phyloP scores from a whole-genome alignment of 495 filamentous ascomycete species.

The Neurospora sp. region DNA sequence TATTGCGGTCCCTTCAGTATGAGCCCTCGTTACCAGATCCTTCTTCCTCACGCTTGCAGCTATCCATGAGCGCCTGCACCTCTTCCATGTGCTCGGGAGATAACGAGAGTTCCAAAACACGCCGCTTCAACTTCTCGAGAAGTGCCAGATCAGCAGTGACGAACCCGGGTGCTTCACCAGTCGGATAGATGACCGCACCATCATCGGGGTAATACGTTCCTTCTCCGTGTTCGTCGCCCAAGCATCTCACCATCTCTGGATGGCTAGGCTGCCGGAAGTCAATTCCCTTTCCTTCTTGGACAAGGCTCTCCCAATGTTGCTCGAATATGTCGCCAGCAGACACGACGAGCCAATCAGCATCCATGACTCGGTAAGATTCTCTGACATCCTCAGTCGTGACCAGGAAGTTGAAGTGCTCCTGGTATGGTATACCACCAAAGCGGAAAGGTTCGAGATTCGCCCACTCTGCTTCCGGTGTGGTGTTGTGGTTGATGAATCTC shows the following conservation, averaged over 20 bases:
- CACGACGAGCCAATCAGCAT: neutral
- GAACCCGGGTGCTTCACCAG: neutral
- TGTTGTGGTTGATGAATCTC: neutral
- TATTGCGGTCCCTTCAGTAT: neutral
- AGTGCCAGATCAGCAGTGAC: neutral
- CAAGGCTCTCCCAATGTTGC: neutral
- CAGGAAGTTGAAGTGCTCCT: neutral
- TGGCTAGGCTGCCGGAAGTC: neutral
- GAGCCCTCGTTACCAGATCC: neutral
- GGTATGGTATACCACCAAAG: neutral
- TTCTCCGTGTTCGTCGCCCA: neutral
- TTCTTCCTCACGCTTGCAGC: neutral
- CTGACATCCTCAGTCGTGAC: neutral
- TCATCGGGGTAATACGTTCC: neutral
- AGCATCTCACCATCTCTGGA: neutral
- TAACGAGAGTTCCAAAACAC: neutral
- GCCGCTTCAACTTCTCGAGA: neutral
- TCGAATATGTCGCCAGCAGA: neutral
- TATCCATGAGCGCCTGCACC: neutral
- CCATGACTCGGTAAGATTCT: neutral
- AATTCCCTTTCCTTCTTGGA: neutral
- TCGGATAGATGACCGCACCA: neutral
- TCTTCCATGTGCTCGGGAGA: neutral
- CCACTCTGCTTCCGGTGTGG: neutral
- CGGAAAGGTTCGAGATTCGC: neutral